A percentile compares a stretch with the other conserved stretches of the same genome.
Evolutionary conservation across 331 rosid species (phyloP).

Genomic region (Pyracantha coccinea): DNA sequence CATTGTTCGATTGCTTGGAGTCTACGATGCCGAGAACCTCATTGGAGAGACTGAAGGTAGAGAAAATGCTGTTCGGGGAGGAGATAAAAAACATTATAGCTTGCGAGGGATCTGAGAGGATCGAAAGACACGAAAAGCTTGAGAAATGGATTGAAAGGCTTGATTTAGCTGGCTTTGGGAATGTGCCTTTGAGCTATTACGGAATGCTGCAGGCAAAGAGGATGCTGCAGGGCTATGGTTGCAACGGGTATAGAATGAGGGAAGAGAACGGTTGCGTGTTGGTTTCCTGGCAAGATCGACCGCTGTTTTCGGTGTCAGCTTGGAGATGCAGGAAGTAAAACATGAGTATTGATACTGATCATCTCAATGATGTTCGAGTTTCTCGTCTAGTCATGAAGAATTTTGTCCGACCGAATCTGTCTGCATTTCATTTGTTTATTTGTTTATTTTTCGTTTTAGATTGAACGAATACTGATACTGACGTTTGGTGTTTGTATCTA

Average conservation of each 20-base stretch:
- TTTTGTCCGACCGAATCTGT: neutral
- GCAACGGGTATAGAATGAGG: conserved; percentile 74
- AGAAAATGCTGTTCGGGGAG: conserved; percentile 86
- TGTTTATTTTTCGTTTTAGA: neutral
- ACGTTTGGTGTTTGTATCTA: neutral
- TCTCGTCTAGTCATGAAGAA: conserved; percentile 19
- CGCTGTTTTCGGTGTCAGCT: conserved; percentile 67
- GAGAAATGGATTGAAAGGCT: conserved; percentile 71
- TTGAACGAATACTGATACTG: neutral
- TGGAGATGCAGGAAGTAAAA: conserved; percentile 77
- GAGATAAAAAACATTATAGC: conserved; percentile 83
- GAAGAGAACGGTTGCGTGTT: conserved; percentile 65
- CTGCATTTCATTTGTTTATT: conserved; percentile 1
- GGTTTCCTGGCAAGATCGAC: conserved; percentile 78
- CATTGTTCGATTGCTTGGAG: conserved; percentile 83
- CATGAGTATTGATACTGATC: conserved; percentile 9
- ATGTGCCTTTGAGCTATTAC: conserved; percentile 52
- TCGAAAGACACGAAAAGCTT: conserved; percentile 73
- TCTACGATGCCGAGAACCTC: conserved; percentile 68
- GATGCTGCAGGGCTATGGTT: conserved; percentile 62
- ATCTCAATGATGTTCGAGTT: neutral
- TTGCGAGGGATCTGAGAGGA: conserved; percentile 82
- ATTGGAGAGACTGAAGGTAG: conserved; percentile 68
- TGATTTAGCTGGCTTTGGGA: conserved; percentile 57
- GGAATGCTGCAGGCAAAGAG: conserved; percentile 66